phyloP scores from a whole-genome alignment of 2,329 filamentous ascomycete genomes.

The Aureobasidium sp. region DNA sequence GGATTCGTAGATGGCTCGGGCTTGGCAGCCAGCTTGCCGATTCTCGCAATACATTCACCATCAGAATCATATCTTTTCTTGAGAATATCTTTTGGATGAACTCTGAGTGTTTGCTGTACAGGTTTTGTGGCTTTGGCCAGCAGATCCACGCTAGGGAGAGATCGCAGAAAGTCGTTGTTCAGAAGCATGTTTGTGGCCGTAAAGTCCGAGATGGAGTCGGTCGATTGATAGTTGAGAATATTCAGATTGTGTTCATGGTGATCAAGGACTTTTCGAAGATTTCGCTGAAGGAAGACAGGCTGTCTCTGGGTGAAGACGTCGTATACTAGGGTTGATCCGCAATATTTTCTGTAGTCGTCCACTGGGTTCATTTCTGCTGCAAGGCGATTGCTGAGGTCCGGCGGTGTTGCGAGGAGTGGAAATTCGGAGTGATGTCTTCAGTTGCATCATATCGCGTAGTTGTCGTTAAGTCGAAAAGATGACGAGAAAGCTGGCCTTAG shows the following conservation, averaged over 20 bases:
- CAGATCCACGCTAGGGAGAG: slow-evolving; percentile 25
- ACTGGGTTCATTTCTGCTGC: slow-evolving; percentile 7
- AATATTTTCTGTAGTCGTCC: slow-evolving; percentile 2
- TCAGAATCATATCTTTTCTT: not conserved
- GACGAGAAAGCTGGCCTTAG: not conserved
- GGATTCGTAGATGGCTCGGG: not conserved
- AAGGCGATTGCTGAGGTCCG: not conserved
- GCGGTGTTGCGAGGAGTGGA: not conserved
- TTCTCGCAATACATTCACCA: not conserved
- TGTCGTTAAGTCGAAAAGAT: not conserved
- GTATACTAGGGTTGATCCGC: not conserved
- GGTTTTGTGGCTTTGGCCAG: slow-evolving; percentile 20
- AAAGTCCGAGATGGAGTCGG: not conserved
- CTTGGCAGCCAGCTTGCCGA: not conserved
- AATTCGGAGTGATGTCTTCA: not conserved
- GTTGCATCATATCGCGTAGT: not conserved
- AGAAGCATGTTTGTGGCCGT: not conserved
- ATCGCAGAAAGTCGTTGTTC: slow-evolving; percentile 22
- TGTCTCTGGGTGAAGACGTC: not conserved
- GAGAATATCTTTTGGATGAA: not conserved
- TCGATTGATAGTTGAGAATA: not conserved
- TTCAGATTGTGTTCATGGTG: slow-evolving; percentile 21
- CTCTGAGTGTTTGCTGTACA: not conserved
- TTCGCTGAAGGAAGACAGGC: slow-evolving; percentile 25
- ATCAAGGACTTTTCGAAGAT: slow-evolving; percentile 26